Evolutionary conservation across 139 green algal species (phyloP), one percentile per base, ranked within the genome.

Genomic region (Chlamydomonas schloesseri): DNA sequence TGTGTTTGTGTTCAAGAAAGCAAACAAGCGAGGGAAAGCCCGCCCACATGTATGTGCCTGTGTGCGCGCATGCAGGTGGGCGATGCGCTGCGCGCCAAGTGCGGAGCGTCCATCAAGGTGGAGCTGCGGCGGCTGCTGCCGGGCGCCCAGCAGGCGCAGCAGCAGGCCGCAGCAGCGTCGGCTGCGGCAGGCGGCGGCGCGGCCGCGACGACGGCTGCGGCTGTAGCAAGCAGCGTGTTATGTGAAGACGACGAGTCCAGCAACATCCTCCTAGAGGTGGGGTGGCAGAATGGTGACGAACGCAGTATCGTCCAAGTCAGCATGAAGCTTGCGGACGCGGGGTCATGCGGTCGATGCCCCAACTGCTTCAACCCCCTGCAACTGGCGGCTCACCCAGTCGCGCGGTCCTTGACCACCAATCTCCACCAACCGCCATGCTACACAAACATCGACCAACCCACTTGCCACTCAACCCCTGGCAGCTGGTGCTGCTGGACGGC

Each of bases 51-150:
- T n/a, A n/a, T n/a, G n/a, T n/a, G n/a, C n/a, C n/a, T n/a, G n/a
- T n/a, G n/a, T 62, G 55, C 9, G 9, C 55, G 42, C 42, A 50
- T 8, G 6, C 21, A 62, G 55, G 55, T 62, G n/a, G 93, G 94
- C 60, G 95, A 98, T 53, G 29, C 91, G 37, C 90, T 98, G 73
- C 93, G 93, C 69, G 92, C 95, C 28, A 96, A 96, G 82, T 98
- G 95, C 83, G 89, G 93, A 9, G 93, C 93, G 14, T 86, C 86
- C 57, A 96, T 98, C 58, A 82, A 91, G 0, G 87, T 98, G 24
- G 95, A 97, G 89, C 67, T 97, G 24, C 89, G 33, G 37, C 71
- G 53, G 36, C 55, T 1, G 42, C 42, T 50, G 42, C 42, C 42
- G 42, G 42, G 42, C 42, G 42, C 42, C 8, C 42, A 50, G 67